Evolutionary conservation across 768 basidiomycete genomes (phyloP).

Genomic region (Hysterangium stoloniferum): DNA sequence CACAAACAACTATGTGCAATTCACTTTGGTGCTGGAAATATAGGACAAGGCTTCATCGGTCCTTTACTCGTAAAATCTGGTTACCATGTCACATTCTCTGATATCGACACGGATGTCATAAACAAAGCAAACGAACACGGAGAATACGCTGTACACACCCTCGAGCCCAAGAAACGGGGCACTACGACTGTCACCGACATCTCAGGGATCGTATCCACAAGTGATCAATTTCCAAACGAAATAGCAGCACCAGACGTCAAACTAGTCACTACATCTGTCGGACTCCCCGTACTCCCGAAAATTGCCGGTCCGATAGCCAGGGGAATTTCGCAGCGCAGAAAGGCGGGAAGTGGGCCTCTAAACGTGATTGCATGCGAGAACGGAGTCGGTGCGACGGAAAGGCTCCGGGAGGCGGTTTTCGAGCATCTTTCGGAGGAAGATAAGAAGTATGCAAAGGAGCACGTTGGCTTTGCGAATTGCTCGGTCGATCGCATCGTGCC

Average conservation of each 20-base stretch:
- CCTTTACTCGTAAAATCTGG: conserved; percentile 29
- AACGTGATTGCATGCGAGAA: conserved; percentile 37
- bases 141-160: conserved; percentile 27
- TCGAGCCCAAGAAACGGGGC: conserved; percentile 16
- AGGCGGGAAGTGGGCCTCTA: conserved; percentile 17
- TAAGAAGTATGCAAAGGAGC: conserved; percentile 19
- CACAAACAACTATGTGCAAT: too few relatives aligned
- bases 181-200: conserved; percentile 9
- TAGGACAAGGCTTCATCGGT: conserved; percentile 33
- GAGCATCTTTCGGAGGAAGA: conserved; percentile 25
- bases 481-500: conserved; percentile 34
- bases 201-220: conserved; percentile 17
- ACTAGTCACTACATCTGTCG: conserved; percentile 32
- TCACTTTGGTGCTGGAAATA: conserved; percentile 34
- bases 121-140: conserved; percentile 24
- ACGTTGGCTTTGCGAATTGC: conserved; percentile 36
- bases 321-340: conserved; percentile 25
- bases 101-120: conserved; percentile 27
- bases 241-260: conserved; percentile 20
- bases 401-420: conserved; percentile 24
- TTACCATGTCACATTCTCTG: conserved; percentile 31
- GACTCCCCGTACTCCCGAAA: conserved; percentile 26
- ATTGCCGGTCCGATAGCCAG: conserved; percentile 28
- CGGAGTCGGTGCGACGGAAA: conserved; percentile 28
- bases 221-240: conserved; percentile 12